These are phyloP conservation scores for Fusarium sp. DNA, from an alignment of 2,329 filamentous ascomycete genomes.

Conservation along the genomic window DNA sequence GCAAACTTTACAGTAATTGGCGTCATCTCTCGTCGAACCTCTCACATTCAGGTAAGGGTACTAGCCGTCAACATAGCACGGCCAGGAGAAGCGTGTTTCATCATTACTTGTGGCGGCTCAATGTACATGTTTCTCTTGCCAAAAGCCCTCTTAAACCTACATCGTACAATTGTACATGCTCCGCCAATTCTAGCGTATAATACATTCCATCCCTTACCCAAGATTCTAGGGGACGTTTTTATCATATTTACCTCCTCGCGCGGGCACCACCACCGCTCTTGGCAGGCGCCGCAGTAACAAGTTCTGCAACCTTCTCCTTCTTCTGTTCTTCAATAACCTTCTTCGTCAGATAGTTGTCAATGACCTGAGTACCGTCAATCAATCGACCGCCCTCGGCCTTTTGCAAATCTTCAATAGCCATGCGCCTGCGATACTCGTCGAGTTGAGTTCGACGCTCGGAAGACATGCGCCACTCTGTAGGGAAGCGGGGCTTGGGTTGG, in stretches of 20 bases:
- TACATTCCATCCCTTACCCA: constrained; percentile 43
- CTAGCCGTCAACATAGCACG: background rate
- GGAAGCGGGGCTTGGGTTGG: constrained; percentile 79
- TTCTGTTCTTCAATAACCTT: constrained; percentile 54
- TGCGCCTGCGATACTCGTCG: constrained; percentile 69
- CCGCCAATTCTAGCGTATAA: constrained; percentile 43
- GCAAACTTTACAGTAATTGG: background rate
- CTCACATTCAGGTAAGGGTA: background rate
- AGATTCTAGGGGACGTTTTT: constrained; percentile 3
- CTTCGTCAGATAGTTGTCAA: constrained; percentile 58
- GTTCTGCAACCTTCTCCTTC: constrained; percentile 54
- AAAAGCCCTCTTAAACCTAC: constrained; percentile 46
- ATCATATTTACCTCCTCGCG: constrained; percentile 43
- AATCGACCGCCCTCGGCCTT: constrained; percentile 68
- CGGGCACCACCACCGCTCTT: constrained; percentile 41
- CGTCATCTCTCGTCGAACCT: background rate
- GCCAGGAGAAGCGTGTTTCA: background rate
- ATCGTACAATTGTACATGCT: constrained; percentile 50
- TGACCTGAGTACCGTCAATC: constrained; percentile 70
- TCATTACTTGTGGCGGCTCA: constrained; percentile 21
- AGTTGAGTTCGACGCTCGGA: constrained; percentile 76
- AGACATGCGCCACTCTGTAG: constrained; percentile 86
- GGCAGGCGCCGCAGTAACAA: constrained; percentile 48
- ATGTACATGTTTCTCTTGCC: constrained; percentile 44
- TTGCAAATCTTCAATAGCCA: constrained; percentile 68